Evolutionary conservation across 495 filamentous ascomycete genomes (phyloP).

Genomic region (Tuber magnatum): DNA sequence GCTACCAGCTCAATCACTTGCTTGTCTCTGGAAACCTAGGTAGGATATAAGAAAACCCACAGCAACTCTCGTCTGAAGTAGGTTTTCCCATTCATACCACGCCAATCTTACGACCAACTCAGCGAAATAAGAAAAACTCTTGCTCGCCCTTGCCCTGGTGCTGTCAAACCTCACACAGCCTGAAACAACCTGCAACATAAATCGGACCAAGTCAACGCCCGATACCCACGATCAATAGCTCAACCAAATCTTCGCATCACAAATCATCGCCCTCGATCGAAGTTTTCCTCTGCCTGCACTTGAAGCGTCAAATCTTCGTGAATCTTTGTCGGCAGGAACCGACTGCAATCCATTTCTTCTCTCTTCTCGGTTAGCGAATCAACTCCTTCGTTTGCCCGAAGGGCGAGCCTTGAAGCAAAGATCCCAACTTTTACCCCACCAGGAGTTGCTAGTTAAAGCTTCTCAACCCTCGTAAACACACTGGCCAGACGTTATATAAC

Average conservation of each 20-base stretch:
- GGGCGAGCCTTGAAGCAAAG: not conserved
- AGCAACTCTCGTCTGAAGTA: slow-evolving; percentile 39
- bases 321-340: not conserved
- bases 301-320: not conserved
- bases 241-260: not conserved
- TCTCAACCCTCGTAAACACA: slow-evolving; percentile 16
- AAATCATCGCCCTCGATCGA: not conserved
- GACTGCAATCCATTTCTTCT: slow-evolving; percentile 3
- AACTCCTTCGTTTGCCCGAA: not conserved
- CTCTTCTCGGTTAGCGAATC: not conserved
- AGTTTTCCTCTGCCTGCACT: not conserved
- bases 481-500: slow-evolving; percentile 37
- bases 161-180: slow-evolving; percentile 14
- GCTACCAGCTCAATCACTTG: slow-evolving; percentile 18
- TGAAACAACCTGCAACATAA: slow-evolving; percentile 24
- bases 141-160: not conserved
- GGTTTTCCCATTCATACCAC: slow-evolving; percentile 31
- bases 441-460: slow-evolving; percentile 1
- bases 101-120: slow-evolving; percentile 28
- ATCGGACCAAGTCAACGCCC: slow-evolving; percentile 13
- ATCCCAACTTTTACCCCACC: not conserved
- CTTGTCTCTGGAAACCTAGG: slow-evolving; percentile 28
- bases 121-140: slow-evolving; percentile 24
- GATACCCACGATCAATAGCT: not conserved
- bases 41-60: slow-evolving; percentile 39